A percentile compares a stretch with the other conserved stretches of the same genome.
Conservation (phyloP, 2,329 filamentous ascomycete species). For the Aspergillus bombycis region DNA sequence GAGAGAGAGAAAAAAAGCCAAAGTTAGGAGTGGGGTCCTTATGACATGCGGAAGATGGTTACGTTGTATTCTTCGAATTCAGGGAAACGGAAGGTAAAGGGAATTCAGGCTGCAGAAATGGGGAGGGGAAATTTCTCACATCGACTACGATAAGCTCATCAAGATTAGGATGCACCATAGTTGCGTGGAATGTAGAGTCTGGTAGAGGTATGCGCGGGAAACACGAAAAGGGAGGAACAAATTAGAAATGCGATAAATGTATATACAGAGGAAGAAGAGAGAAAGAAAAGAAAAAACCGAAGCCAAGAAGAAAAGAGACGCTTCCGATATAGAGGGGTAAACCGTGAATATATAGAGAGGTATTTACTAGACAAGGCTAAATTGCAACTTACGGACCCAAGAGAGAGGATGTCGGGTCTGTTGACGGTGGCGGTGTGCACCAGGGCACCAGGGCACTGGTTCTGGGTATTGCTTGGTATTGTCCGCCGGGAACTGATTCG, state of each 20-base stretch:
- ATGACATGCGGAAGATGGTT: not conserved
- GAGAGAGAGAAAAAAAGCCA: not conserved
- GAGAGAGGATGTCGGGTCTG: slow-evolving; percentile 21
- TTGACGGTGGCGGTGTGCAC: slow-evolving; percentile 15
- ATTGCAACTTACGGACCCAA: slow-evolving; percentile 14
- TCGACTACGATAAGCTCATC: slow-evolving; percentile 38
- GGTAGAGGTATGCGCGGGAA: not conserved
- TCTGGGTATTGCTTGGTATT: slow-evolving; percentile 18
- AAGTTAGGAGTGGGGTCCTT: not conserved
- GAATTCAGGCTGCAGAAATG: not conserved
- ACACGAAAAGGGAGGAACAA: slow-evolving; percentile 4
- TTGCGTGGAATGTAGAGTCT: not conserved
- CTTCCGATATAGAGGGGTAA: not conserved
- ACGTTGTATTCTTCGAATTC: not conserved
- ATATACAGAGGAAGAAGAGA: not conserved
- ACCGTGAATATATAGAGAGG: slow-evolving; percentile 4
- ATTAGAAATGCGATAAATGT: not conserved
- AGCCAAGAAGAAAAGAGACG: slow-evolving; percentile 7
- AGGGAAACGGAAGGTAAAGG: not conserved
- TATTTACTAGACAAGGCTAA: not conserved
- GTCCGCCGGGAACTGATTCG: not conserved
- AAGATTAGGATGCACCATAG: slow-evolving; percentile 34
- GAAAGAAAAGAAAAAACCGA: not conserved
- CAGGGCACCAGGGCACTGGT: slow-evolving; percentile 10
- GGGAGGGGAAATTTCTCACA: slow-evolving; percentile 27